Percentiles rank a stretch among this genome's conserved stretches.
These are phyloP conservation scores for Sedum album DNA, from an alignment of 164 flowering plant genomes.

Conservation along the genomic window DNA sequence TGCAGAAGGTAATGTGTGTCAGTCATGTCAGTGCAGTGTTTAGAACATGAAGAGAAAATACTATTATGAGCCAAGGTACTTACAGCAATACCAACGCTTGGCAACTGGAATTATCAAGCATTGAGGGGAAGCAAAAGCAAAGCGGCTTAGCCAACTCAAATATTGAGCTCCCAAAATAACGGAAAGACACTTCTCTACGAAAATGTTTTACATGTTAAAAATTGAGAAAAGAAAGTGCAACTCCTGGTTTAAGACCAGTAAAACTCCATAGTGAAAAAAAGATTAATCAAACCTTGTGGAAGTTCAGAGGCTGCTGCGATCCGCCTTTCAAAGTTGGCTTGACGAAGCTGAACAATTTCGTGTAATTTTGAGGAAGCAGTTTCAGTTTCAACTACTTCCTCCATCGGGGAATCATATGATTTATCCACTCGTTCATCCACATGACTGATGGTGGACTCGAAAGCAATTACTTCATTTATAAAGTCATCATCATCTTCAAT, in stretches of 20 bases:
- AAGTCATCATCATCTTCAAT: background rate
- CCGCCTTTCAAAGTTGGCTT: background rate
- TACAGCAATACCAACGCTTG: background rate
- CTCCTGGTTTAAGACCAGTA: background rate
- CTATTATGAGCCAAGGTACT: background rate
- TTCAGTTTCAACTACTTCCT: background rate
- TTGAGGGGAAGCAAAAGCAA: constrained; percentile 1
- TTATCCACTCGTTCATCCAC: background rate
- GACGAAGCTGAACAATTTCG: background rate
- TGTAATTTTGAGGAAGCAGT: constrained; percentile 1
- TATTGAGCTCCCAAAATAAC: constrained; percentile 3
- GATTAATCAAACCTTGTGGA: constrained; percentile 1
- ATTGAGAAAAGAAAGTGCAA: background rate
- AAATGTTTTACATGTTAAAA: background rate
- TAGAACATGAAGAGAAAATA: background rate
- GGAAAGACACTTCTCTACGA: background rate
- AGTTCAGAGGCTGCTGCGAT: background rate
- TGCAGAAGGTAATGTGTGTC: background rate
- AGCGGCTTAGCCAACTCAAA: constrained; percentile 5
- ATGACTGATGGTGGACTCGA: background rate
- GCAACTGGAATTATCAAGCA: background rate
- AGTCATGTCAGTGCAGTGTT: background rate
- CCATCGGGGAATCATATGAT: background rate
- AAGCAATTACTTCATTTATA: background rate
- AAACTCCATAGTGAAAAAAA: background rate